phyloP scores from a whole-genome alignment of 176 grass and related monocot species.

The Puccinellia tenuiflora region DNA sequence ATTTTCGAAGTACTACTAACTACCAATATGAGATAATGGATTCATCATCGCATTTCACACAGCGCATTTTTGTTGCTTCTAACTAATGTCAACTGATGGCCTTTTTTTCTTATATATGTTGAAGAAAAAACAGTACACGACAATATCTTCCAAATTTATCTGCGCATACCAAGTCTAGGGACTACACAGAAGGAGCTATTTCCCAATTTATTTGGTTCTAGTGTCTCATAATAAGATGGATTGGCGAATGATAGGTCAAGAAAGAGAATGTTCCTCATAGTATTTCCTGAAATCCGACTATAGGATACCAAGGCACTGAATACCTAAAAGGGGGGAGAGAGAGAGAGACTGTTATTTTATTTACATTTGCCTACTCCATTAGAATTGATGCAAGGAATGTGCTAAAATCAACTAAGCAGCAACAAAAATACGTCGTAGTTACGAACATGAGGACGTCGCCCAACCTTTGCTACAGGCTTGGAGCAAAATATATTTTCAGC shows the following conservation, averaged over 20 bases:
- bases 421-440: not conserved
- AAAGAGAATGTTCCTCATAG: not conserved
- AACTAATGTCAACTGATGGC: not conserved
- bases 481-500: not conserved
- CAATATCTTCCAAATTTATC: conserved; percentile 11
- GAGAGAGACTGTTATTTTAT: not conserved
- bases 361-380: not conserved
- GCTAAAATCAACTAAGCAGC: not conserved
- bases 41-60: not conserved
- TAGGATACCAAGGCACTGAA: conserved; percentile 16
- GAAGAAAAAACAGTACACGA: not conserved
- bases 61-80: not conserved
- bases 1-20: not conserved
- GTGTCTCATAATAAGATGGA: conserved; percentile 2
- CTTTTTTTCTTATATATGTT: not conserved
- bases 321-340: not conserved
- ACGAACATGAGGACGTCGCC: not conserved
- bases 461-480: not conserved
- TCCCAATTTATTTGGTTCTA: not conserved
- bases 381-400: not conserved
- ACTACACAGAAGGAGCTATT: conserved; percentile 6
- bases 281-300: conserved; percentile 14
- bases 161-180: conserved; percentile 19
- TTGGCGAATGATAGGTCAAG: conserved; percentile 6
- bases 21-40: not conserved